Base-by-base conservation (phyloP, 148 eudicot genomes). In the Linanthus parryae region DNA sequence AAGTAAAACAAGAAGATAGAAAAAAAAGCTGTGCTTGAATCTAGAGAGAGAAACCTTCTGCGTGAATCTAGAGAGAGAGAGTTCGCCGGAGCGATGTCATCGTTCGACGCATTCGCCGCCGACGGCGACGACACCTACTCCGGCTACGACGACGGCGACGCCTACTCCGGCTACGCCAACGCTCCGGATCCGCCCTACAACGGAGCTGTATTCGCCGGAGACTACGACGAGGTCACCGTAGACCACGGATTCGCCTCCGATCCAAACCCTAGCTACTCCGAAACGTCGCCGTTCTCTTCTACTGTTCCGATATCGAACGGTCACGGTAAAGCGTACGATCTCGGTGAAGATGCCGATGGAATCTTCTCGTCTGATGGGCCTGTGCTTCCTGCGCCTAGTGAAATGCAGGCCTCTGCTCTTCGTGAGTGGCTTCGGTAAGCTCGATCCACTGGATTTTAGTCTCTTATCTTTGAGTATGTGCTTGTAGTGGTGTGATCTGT, bases 391-490 rank as follows among this genome's bases (percentile, higher is more conserved):
- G 83, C 88, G 25, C 94, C 94, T 10, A 64, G 60, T 61, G 87
- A 86, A 49, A 83, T 91, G 95, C 84, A 81, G 67, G 98, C 89
- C 0, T 69, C 52, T 8, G 98, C 95, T 53, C 83, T 91, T 43
- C 84, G 98, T 7, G 96, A 92, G 54, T 92, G 98, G 98, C 84
- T 94, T 22, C 76, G 90, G 98, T 92, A 23, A 71, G 88, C 3
- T 15, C 10, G 3, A 3, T 20, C 25, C 27, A 14, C 17, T 59
- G 12, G 1, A 0, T 18, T 65, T 23, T 58, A 24, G 22, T n/a
- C n/a, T n/a, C n/a, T n/a, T n/a, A n/a, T n/a, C n/a, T n/a, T n/a
- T n/a, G n/a, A n/a, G n/a, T n/a, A 1, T 57, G 43, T 10, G 37
- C 60, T 58, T 39, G 5, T 38, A 24, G 14, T 33, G 10, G 17